phyloP scores from a whole-genome alignment of 2,329 filamentous ascomycete genomes.

The Penicillium sclerotiorum region DNA sequence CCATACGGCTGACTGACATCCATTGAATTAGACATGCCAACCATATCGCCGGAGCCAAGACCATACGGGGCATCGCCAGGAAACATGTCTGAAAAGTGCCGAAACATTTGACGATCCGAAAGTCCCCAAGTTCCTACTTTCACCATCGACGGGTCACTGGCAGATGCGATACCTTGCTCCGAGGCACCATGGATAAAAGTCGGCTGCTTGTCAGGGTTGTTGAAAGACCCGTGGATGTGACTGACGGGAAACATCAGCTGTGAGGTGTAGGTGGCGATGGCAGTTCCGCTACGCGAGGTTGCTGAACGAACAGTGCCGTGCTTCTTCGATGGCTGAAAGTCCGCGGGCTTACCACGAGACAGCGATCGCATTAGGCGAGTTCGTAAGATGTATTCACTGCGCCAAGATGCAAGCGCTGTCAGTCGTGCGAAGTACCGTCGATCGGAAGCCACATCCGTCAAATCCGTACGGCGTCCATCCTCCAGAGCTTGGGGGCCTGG shows the following conservation, averaged over 20 bases:
- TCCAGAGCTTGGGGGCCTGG: conserved; percentile 68
- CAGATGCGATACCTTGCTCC: conserved; percentile 75
- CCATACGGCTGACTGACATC: conserved; percentile 86
- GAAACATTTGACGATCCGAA: conserved; percentile 71
- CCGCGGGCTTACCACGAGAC: conserved; percentile 73
- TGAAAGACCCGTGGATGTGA: conserved; percentile 77
- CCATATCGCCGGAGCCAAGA: conserved; percentile 71
- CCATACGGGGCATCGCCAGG: conserved; percentile 76
- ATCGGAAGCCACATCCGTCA: conserved; percentile 67
- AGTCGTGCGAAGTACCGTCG: conserved; percentile 79
- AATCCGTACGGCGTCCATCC: conserved; percentile 46
- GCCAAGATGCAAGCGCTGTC: conserved; percentile 84
- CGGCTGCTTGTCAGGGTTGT: conserved; percentile 70
- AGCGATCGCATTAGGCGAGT: conserved; percentile 82
- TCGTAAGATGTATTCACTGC: conserved; percentile 90
- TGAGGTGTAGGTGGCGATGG: conserved; percentile 83
- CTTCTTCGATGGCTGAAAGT: conserved; percentile 54
- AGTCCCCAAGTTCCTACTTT: conserved; percentile 82
- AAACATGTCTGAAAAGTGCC: conserved; percentile 76
- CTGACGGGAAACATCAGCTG: conserved; percentile 78
- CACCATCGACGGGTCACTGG: conserved; percentile 75
- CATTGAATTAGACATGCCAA: conserved; percentile 82
- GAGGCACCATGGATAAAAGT: conserved; percentile 81
- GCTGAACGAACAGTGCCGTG: conserved; percentile 56
- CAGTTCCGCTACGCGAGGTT: conserved; percentile 67